phyloP scores from a whole-genome alignment of 768 basidiomycete genomes.

The Mycena albidolilacea region DNA sequence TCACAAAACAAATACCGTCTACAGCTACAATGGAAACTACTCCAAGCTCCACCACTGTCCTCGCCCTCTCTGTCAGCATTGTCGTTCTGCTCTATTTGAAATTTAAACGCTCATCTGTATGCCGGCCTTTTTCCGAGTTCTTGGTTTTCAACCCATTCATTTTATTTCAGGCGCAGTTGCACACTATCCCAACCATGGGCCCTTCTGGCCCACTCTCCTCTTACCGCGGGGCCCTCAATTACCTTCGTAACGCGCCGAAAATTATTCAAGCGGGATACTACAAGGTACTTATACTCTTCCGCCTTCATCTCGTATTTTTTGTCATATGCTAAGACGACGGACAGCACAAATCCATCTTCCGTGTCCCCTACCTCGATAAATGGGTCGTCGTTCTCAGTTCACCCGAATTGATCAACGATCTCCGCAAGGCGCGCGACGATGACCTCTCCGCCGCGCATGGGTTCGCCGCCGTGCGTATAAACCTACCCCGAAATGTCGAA shows the following conservation, averaged over 20 bases:
- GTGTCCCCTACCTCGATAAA: slow-evolving; percentile 56
- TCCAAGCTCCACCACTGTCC: not conserved
- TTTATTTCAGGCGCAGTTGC: not conserved
- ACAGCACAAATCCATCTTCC: slow-evolving; percentile 50
- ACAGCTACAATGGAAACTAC: not conserved
- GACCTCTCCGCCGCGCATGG: slow-evolving; percentile 49
- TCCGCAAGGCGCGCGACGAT: slow-evolving; percentile 55
- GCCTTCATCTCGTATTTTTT: too few relatives aligned
- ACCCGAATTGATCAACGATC: slow-evolving; percentile 61
- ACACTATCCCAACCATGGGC: slow-evolving; percentile 52
- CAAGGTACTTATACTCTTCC: slow-evolving; percentile 39
- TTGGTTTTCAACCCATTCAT: not conserved
- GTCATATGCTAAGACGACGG: not conserved
- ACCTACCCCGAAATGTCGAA: not conserved
- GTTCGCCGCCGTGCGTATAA: slow-evolving; percentile 44
- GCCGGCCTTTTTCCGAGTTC: too few relatives aligned
- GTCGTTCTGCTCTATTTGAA: not conserved
- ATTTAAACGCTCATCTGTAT: slow-evolving; percentile 2
- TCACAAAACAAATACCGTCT: not conserved
- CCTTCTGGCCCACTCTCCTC: slow-evolving; percentile 49
- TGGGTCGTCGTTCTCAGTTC: slow-evolving; percentile 64
- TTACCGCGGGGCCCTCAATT: slow-evolving; percentile 47
- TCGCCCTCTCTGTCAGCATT: not conserved
- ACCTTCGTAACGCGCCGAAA: slow-evolving; percentile 42
- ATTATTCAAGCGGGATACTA: slow-evolving; percentile 52